Base-by-base conservation (phyloP, 1,139 yeast genomes). In the Nematodospora anomalae region DNA sequence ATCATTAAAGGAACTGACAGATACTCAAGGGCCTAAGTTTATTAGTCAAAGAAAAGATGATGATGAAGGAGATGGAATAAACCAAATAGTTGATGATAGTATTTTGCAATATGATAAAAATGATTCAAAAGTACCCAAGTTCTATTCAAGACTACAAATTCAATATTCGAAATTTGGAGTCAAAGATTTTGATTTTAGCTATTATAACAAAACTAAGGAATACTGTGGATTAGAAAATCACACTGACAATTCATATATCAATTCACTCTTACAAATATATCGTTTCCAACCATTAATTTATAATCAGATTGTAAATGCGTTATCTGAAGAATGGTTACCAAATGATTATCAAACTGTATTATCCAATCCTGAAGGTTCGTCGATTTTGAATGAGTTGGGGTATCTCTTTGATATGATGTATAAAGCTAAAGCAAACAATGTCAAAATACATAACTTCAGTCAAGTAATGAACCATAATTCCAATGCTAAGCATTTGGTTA, bases 201-300 rank as follows among this genome's bases (percentile, higher is more conserved):
- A 80, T 50, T 92, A 85, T 64, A 89, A 90, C 54, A 68, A 71
- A 33, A 86, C 97, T 0, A 52, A 58, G 2, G 55, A 52, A 1
- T 84, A 69, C 49, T 78, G 96, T n/a, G 97, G 98, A 0, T 67
- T 94, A 22, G 97, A 92, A 57, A 83, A 89, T 13, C 94, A 88
- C 53, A 74, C 84, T 10, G 89, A 85, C 36, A 87, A 86, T 51
- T 76, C 95, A 0, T 88, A 87, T 55, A 73, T 85, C 37, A 94
- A 94, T 55, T 72, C 96, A 0, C 61, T 90, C 23, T 52, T 94
- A 8, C 97, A 92, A 55, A 53, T 92, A n/a, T 86, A 84, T 60
- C 70, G 96, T 33, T 87, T 82, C 62, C 79, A 80, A 28, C 83
- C 95, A 0, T 75, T 79, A 10, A 57, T 92, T 28, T 86, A 80